phyloP scores from a whole-genome alignment of 2,329 filamentous ascomycete species.

The Xylogone sp. region DNA sequence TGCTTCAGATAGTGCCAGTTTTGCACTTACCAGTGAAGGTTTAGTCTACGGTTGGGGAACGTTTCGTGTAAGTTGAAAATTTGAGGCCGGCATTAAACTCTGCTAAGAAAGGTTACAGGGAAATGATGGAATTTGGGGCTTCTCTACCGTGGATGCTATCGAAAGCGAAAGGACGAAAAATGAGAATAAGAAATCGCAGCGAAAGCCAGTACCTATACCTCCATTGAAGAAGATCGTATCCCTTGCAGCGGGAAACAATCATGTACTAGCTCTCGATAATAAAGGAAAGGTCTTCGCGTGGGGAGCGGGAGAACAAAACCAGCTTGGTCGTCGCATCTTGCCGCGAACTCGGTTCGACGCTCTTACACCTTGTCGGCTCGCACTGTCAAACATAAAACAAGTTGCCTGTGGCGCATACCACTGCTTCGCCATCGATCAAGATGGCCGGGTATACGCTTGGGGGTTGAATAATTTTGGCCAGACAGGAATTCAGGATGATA shows the following conservation, averaged over 20 bases:
- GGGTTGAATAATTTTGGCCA: slow-evolving; percentile 86
- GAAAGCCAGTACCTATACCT: slow-evolving; percentile 47
- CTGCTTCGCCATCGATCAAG: slow-evolving; percentile 69
- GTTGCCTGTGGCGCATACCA: slow-evolving; percentile 70
- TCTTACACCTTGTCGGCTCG: slow-evolving; percentile 28
- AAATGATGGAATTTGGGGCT: slow-evolving; percentile 61
- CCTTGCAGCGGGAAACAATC: slow-evolving; percentile 53
- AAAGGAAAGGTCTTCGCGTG: slow-evolving; percentile 59
- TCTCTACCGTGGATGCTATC: no score
- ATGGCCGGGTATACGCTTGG: slow-evolving; percentile 73
- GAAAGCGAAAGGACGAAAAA: no score
- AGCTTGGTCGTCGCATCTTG: slow-evolving; percentile 51
- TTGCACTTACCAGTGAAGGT: slow-evolving; percentile 71
- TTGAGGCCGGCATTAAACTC: neutral
- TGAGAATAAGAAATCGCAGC: slow-evolving; percentile 19
- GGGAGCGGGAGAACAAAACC: slow-evolving; percentile 65
- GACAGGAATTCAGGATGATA: slow-evolving; percentile 62
- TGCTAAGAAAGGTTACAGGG: slow-evolving; percentile 38
- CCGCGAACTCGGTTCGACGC: slow-evolving; percentile 18
- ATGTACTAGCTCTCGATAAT: slow-evolving; percentile 54
- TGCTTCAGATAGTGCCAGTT: slow-evolving; percentile 71
- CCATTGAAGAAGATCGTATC: slow-evolving; percentile 52
- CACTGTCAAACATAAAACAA: slow-evolving; percentile 22
- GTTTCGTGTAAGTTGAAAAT: slow-evolving; percentile 55
- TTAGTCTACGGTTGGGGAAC: slow-evolving; percentile 81